A percentile compares a stretch with the other conserved stretches of the same genome.
phyloP scores from a whole-genome alignment of 768 basidiomycete genomes.

The Xerocomellus dryophilus region DNA sequence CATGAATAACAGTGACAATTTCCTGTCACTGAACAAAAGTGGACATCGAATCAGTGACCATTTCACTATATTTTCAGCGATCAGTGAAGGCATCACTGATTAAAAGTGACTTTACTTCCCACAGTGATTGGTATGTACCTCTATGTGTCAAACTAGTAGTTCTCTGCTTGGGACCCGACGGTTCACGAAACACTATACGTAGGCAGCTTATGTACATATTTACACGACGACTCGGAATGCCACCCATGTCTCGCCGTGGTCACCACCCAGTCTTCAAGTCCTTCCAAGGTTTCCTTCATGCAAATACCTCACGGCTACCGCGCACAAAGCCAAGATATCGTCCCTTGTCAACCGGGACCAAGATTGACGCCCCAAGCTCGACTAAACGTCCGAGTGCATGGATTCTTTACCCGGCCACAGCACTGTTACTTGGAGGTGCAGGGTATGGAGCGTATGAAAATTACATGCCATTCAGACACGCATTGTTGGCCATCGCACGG shows the following conservation, averaged over 20 bases:
- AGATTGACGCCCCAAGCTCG: not conserved
- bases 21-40: too few relatives aligned
- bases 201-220: not conserved
- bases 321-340: slow-evolving; percentile 5
- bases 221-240: not conserved
- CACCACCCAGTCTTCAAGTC: slow-evolving; percentile 15
- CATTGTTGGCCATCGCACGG: slow-evolving; percentile 66
- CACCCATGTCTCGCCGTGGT: slow-evolving; percentile 18
- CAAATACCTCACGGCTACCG: slow-evolving; percentile 1
- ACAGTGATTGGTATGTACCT: not conserved
- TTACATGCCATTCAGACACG: slow-evolving; percentile 71
- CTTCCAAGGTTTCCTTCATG: slow-evolving; percentile 5
- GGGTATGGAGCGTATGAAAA: slow-evolving; percentile 58
- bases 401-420: slow-evolving; percentile 25
- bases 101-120: too few relatives aligned
- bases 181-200: not conserved
- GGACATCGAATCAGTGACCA: too few relatives aligned
- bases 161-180: not conserved
- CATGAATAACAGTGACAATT: too few relatives aligned
- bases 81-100: too few relatives aligned
- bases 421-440: slow-evolving; percentile 30
- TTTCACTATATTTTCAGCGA: too few relatives aligned
- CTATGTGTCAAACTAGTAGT: not conserved
- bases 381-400: slow-evolving; percentile 14
- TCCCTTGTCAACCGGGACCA: slow-evolving; percentile 12